Base-by-base conservation (phyloP, 2,329 filamentous ascomycete genomes). In the Calonectria ilicicola region DNA sequence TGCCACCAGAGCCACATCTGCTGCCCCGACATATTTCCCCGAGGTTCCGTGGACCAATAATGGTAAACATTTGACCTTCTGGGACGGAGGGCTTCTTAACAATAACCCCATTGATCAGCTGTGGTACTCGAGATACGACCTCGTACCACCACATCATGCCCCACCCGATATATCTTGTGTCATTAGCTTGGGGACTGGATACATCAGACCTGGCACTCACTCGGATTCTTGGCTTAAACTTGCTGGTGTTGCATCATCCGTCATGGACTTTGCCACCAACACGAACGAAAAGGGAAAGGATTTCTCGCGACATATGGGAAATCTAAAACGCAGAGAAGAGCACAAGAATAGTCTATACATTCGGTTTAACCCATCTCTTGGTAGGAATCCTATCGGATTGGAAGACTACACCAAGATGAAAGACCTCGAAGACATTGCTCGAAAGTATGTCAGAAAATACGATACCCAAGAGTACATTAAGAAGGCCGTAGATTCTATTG, bases 101-200 rank as follows among this genome's bases (percentile, higher is more conserved):
- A 77, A 77, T 10, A 77, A 77, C 32, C 75, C 75, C 0, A 77
- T 77, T 1, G 76, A 76, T 4, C 76, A 77, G 4, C 40, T 77
- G 0, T 77, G 76, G 75, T 77, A 76, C 63, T 58, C 74, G 3
- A 56, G 76, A 23, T 77, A 73, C 15, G 75, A 77, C 51, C 74
- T 77, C 0, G 67, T 76, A n/a, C 72, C 1, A 19, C 70, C 0
- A 63, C 70, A 0, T 58, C 75, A 2, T 23, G 72, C 0, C 62
- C 75, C 51, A 14, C 0, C 9, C 21, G 0, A 51, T 73, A 4
- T 77, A 15, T 58, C 75, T 0, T 74, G 73, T 10, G 69, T 77
- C 0, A 76, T 77, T 9, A 77, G 75, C 1, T 27, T 77, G 0
- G 75, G 75, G 0, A 77, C 74, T 0, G 75, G 75, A 1, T 77